Evolutionary conservation across 2,329 filamentous ascomycete genomes (phyloP).

Genomic region (Eurotiales sp.): DNA sequence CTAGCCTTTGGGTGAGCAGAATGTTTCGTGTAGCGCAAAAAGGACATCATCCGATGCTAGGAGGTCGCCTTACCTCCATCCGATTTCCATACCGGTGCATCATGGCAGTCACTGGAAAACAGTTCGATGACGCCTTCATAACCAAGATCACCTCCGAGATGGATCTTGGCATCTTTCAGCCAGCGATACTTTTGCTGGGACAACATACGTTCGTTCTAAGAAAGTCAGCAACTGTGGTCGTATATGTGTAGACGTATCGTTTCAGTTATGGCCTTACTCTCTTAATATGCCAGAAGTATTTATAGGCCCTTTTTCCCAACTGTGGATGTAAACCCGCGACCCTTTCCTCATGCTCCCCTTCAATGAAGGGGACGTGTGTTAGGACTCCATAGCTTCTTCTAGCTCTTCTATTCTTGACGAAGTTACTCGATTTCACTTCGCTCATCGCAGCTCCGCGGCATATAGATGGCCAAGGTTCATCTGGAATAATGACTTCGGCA

Average conservation of each 20-base stretch:
- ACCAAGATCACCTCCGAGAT: neutral
- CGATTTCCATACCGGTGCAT: constrained; percentile 2
- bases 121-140: constrained; percentile 1
- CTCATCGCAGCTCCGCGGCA: constrained; percentile 9
- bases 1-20: neutral
- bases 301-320: constrained; percentile 3
- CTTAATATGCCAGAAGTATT: constrained; percentile 13
- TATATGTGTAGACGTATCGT: neutral
- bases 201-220: neutral
- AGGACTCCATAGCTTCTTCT: constrained; percentile 9
- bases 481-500: constrained; percentile 1
- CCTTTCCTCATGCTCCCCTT: neutral
- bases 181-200: constrained; percentile 1
- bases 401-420: neutral
- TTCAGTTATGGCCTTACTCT: neutral
- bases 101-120: neutral
- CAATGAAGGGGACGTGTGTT: neutral
- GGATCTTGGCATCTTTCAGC: neutral
- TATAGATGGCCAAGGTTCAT: constrained; percentile 10
- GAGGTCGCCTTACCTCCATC: neutral
- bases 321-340: neutral
- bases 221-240: too few species aligned
- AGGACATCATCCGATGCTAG: too few species aligned
- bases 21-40: neutral
- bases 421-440: neutral